Evolutionary conservation across 176 grass and related monocot species (phyloP), one percentile per base, ranked within the genome.

Genomic region (Phoenix roebelenii): DNA sequence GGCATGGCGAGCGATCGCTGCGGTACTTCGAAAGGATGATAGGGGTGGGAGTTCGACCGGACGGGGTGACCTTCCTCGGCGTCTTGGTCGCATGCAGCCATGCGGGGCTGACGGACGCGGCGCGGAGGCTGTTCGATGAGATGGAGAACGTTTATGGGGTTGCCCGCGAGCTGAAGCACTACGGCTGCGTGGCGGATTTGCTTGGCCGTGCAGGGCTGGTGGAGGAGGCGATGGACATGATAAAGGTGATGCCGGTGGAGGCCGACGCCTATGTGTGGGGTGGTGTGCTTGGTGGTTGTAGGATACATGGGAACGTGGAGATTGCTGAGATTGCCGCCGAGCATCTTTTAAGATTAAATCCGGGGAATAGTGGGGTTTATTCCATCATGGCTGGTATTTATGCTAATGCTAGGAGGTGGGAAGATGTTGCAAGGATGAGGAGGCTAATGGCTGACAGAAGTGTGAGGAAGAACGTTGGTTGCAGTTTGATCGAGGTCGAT

Each of bases 151-250:
- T 24, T 22, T 60, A 85, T 9, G 35, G 76, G 4, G 72, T 85
- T 0, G 26, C 23, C 24, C 71, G 23, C 9, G 75, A 82, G 76
- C 60, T 82, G 55, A 89, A 89, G 69, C 86, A 89, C 16, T 76
- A 89, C 4, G 86, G 86, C 5, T 89, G 82, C 68, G 82, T 89
- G 82, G 61, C 82, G 2, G 86, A 85, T 66, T 64, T 85, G 58
- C 78, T 89, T 16, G 78, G 78, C 50, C 35, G 86, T 22, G 82
- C 82, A 3, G 82, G 86, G 51, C 72, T 82, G 1, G 59, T 82
- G 1, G 15, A 85, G 17, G 82, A 89, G 51, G 78, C 72, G 1
- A 76, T 82, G 67, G 64, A 82, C 22, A 85, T 89, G 86, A 66
- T 70, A 9, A 52, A 68, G 18, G 63, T 51, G 16, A 85, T 89